Evolutionary conservation across 2,329 filamentous ascomycete genomes (phyloP), one percentile per base, ranked within the genome.

Genomic region (Phialocephala sp.): DNA sequence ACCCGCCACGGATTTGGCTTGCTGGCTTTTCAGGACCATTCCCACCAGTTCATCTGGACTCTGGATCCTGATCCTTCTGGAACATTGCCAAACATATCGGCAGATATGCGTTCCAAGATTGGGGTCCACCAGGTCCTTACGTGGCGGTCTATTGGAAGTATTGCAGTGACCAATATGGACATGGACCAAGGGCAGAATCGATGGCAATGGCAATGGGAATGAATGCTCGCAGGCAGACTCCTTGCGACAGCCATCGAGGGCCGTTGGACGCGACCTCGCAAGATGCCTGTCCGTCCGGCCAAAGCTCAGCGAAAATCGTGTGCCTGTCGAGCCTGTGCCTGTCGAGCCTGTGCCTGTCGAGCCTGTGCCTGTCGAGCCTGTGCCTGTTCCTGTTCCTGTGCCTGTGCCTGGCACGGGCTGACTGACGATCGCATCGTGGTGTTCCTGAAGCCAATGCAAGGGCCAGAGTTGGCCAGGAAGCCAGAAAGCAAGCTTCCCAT

Each of bases 361-460:
- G n/a, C 36, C 36, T 39, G 36, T 39, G 36, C 8, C 14, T 39
- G 36, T 39, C 4, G 15, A 9, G 41, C 41, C 41, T 43, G n/a
- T n/a, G n/a, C 27, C 15, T 45, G 43, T 8, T 8, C 43, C 15
- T 45, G 43, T 45, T 11, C 37, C 37, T 41, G 15, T 47, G 6
- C n/a, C 47, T 52, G 47, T 52, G 47, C 47, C 47, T 52, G 47
- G 47, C 47, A 52, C 47, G 47, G 47, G 22, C 47, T 52, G 47
- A 27, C 47, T 52, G 47, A 27, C 47, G 47, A 52, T 52, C 47
- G 11, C 27, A 14, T 27, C 20, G 22, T 50, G 6, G 18, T 50
- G 50, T 54, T 54, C 50, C 50, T 54, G 50, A 32, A 22, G 24
- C 50, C 50, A 54, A 54, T 54, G 50, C 50, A 54, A 54, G 50